Conservation (phyloP, 2,329 filamentous ascomycete species). For the Xenoacremonium recifei region DNA sequence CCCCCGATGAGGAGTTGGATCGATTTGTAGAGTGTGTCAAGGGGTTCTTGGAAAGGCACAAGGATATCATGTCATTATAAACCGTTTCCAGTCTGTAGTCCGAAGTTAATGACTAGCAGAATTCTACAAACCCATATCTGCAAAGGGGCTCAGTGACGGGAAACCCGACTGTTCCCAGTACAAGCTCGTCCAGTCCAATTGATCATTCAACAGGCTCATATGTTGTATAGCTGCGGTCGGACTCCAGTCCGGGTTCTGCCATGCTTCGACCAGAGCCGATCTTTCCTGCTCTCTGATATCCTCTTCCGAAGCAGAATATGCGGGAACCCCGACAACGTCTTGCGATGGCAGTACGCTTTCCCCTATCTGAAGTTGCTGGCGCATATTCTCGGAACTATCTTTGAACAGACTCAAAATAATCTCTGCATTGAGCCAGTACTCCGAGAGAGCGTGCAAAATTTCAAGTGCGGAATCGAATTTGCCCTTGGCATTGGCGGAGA, state of each 20-base stretch:
- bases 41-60: slow-evolving; percentile 1
- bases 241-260: not conserved
- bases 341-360: not conserved
- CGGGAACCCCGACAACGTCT: not conserved
- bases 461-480: slow-evolving; percentile 1
- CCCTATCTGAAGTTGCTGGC: not conserved
- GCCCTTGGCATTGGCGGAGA: not conserved
- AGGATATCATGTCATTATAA: not conserved
- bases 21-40: slow-evolving; percentile 1
- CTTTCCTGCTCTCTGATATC: not conserved
- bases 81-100: not conserved
- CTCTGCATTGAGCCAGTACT: slow-evolving; percentile 4
- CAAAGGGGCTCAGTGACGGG: not conserved
- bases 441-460: not conserved
- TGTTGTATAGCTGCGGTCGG: not conserved
- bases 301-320: not conserved
- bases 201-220: not conserved
- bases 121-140: not conserved
- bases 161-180: not conserved
- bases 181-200: not conserved
- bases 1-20: slow-evolving; percentile 2
- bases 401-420: slow-evolving; percentile 2
- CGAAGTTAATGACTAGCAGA: not conserved
- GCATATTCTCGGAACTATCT: not conserved
- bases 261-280: not conserved